Evolutionary conservation across 139 green algal genomes (phyloP), one percentile per base, ranked within the genome.

Genomic region (Micractinium conductrix): DNA sequence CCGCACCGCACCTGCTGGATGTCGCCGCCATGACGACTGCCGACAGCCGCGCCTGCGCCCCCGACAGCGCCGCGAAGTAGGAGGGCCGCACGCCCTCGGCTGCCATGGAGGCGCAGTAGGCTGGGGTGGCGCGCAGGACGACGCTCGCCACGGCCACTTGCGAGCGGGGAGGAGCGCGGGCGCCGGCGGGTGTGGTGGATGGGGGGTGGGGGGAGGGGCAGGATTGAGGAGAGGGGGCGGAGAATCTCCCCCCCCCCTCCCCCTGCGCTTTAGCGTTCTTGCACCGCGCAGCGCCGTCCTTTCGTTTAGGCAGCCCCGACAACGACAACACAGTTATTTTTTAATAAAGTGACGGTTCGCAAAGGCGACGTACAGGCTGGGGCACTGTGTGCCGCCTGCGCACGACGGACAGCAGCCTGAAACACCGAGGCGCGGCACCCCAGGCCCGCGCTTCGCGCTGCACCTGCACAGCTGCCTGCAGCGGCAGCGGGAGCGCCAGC

Each of bases 381-480:
- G n/a, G n/a, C n/a, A n/a, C n/a, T n/a, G n/a, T n/a, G n/a, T n/a
- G n/a, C n/a, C n/a, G n/a, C n/a, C n/a, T n/a, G n/a, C n/a, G n/a
- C n/a, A n/a, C n/a, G n/a, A n/a, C n/a, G n/a, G n/a, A n/a, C n/a
- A n/a, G n/a, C n/a, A n/a, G n/a, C n/a, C n/a, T n/a, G n/a, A n/a
- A n/a, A n/a, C n/a, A n/a, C n/a, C n/a, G n/a, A n/a, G n/a, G n/a
- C n/a, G n/a, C n/a, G n/a, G n/a, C n/a, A n/a, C n/a, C n/a, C n/a
- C n/a, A n/a, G n/a, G n/a, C n/a, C n/a, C n/a, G n/a, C n/a, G n/a
- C n/a, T n/a, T n/a, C n/a, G n/a, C n/a, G n/a, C n/a, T n/a, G n/a
- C 44, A 79, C 72, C 72, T 79, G 72, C 72, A 79, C 72, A 28
- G 45, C 72, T 22, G n/a, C 72, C 72, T 79, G 72, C 72, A 79